Evolutionary conservation across 1,284 basidiomycete species (phyloP).

Genomic region (Microbotryomycetes sp.): DNA sequence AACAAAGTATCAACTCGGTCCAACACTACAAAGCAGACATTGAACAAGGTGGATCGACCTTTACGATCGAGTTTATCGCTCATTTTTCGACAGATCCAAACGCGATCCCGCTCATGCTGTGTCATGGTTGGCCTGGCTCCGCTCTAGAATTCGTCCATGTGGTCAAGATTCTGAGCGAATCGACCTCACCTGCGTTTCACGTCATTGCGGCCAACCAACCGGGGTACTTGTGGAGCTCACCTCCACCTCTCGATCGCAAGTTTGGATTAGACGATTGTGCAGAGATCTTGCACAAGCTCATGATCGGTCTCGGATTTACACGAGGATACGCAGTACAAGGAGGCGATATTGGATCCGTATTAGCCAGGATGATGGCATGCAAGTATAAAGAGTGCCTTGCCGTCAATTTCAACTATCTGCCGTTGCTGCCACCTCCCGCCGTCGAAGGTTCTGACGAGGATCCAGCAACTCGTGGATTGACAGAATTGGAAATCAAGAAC

Average conservation of each 20-base stretch:
- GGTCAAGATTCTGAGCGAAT: slow-evolving; percentile 34
- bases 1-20: slow-evolving; percentile 16
- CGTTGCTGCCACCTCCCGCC: slow-evolving; percentile 4
- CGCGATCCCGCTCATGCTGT: slow-evolving; percentile 39
- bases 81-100: slow-evolving; percentile 30
- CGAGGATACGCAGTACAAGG: slow-evolving; percentile 37
- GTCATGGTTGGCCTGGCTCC: slow-evolving; percentile 39
- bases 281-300: slow-evolving; percentile 37
- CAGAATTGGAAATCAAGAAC: slow-evolving; percentile 5
- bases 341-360: slow-evolving; percentile 24
- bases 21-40: slow-evolving; percentile 18
- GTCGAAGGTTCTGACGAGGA: background rate
- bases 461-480: slow-evolving; percentile 2
- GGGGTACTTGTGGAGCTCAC: slow-evolving; percentile 33
- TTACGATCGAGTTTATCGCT: slow-evolving; percentile 37
- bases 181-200: slow-evolving; percentile 36
- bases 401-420: slow-evolving; percentile 27
- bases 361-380: slow-evolving; percentile 16
- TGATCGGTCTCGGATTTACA: slow-evolving; percentile 40
- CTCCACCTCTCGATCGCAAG: slow-evolving; percentile 34
- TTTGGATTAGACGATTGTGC: slow-evolving; percentile 38
- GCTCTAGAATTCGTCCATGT: slow-evolving; percentile 37
- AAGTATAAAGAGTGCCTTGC: slow-evolving; percentile 12
- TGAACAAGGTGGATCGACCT: slow-evolving; percentile 5
- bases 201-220: slow-evolving; percentile 38